Base-by-base conservation (phyloP, 768 basidiomycete genomes). In the Holtermannia corniformis region DNA sequence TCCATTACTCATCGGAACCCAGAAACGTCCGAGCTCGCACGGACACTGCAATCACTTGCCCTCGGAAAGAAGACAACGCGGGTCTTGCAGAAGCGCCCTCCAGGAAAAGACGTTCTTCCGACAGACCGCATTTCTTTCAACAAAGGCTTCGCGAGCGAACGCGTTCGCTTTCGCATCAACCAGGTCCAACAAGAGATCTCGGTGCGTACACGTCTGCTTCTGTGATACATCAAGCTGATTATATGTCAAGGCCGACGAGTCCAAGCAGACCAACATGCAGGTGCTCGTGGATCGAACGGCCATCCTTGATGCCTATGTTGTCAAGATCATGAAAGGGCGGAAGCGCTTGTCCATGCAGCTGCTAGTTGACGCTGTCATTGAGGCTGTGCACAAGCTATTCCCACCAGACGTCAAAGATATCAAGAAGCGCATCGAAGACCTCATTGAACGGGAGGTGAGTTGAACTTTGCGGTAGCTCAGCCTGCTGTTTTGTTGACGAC, bases 111-210 rank as follows among this genome's bases (percentile, higher is more conserved):
- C 20, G 83, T 99, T 37, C 70, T 81, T 24, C 80, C 84, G 27
- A 75, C 70, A 1, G 95, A 97, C 63, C 67, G 79, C 42, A 97
- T 99, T 70, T 72, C 74, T 26, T 90, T 85, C 76, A 95, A 96
- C 68, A 75, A 78, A 25, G 81, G 81, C 7, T 97, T 97, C 71
- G 81, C 81, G 24, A 86, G 93, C 62, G 78, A 84, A 5, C 78
- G 81, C 41, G 73, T 81, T 32, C 87, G 84, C 61, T 80, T 99
- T 40, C 87, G 87, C 72, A 92, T 97, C 74, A 93, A 91, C 65
- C 87, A 91, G 20, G 93, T 99, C 46, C 95, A 96, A 71, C 85
- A 84, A 14, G 91, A 91, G 67, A 85, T 92, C 60, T 83, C 89
- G 56, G 89, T 92, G 65, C 55, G 85, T 11, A 5, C 5, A 47